Conservation (phyloP, 306 rosid species). For the Fragaria ananassa region DNA sequence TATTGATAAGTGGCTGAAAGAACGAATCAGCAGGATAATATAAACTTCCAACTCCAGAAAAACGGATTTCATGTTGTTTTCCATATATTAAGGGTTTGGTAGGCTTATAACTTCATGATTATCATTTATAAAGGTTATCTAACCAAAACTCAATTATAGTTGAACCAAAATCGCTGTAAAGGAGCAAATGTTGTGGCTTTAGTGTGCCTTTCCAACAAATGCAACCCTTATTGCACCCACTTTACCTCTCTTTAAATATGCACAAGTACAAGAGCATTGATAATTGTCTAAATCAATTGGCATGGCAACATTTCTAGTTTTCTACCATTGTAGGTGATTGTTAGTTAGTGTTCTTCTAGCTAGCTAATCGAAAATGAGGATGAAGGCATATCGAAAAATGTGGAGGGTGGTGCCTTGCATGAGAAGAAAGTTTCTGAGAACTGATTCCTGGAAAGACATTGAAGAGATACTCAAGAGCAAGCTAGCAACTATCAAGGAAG, state of each 20-base stretch:
- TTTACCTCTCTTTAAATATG: slow-evolving; percentile 13
- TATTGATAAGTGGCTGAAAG: not conserved
- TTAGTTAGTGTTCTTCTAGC: not conserved
- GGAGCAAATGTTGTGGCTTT: slow-evolving; percentile 27
- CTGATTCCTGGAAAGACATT: slow-evolving; percentile 54
- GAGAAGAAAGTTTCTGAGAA: slow-evolving; percentile 39
- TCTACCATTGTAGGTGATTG: not conserved
- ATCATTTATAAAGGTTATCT: slow-evolving; percentile 14
- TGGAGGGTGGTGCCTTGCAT: slow-evolving; percentile 61
- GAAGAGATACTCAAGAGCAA: slow-evolving; percentile 66
- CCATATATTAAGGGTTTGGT: slow-evolving; percentile 32
- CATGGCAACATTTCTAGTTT: not conserved
- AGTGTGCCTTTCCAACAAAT: slow-evolving; percentile 54
- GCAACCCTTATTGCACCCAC: not conserved
- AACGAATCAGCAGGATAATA: slow-evolving; percentile 4
- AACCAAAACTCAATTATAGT: slow-evolving; percentile 32
- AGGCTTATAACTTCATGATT: slow-evolving; percentile 20
- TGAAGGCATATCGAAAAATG: slow-evolving; percentile 50
- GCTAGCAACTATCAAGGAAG: slow-evolving; percentile 69
- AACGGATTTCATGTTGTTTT: slow-evolving; percentile 33
- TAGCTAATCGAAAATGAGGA: slow-evolving; percentile 40
- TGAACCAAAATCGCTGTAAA: slow-evolving; percentile 65
- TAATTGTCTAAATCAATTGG: slow-evolving; percentile 1
- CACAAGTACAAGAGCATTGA: slow-evolving; percentile 21
- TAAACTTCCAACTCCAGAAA: not conserved